These are phyloP conservation scores for Trametes polyzona DNA, from an alignment of 1,284 basidiomycete species.

Conservation along the genomic window DNA sequence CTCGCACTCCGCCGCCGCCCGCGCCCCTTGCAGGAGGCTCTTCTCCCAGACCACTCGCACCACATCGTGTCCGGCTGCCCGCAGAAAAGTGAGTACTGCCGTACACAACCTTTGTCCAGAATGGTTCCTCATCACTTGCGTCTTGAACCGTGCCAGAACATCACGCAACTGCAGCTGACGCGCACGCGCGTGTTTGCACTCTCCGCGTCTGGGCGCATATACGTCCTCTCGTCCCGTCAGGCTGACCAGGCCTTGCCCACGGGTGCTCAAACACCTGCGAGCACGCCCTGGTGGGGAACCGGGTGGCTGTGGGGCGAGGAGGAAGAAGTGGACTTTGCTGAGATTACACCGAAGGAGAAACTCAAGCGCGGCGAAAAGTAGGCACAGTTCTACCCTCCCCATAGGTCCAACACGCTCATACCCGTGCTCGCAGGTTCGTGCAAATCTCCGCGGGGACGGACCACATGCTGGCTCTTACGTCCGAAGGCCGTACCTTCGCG, in stretches of 20 bases:
- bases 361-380: conserved; percentile 62
- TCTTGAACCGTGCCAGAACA: too few species aligned
- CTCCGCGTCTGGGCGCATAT: conserved; percentile 74
- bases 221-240: conserved; percentile 61
- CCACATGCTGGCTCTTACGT: conserved; percentile 88
- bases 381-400: conserved; percentile 12
- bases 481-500: conserved; percentile 79
- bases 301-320: conserved; percentile 64
- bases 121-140: too few species aligned
- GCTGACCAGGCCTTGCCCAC: conserved; percentile 49
- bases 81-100: conserved; percentile 66
- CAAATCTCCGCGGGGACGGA: conserved; percentile 77
- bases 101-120: background rate
- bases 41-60: conserved; percentile 12
- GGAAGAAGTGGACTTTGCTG: conserved; percentile 50
- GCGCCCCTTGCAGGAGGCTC: conserved; percentile 11
- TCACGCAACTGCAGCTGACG: conserved; percentile 63
- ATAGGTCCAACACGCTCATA: background rate
- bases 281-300: conserved; percentile 56
- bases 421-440: conserved; percentile 55
- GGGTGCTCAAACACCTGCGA: conserved; percentile 43
- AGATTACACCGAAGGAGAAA: conserved; percentile 50
- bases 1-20: background rate
- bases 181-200: conserved; percentile 71
- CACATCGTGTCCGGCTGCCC: conserved; percentile 17